These are phyloP conservation scores for Fusarium chaquense DNA, from an alignment of 2,329 filamentous ascomycete species.

Conservation along the genomic window DNA sequence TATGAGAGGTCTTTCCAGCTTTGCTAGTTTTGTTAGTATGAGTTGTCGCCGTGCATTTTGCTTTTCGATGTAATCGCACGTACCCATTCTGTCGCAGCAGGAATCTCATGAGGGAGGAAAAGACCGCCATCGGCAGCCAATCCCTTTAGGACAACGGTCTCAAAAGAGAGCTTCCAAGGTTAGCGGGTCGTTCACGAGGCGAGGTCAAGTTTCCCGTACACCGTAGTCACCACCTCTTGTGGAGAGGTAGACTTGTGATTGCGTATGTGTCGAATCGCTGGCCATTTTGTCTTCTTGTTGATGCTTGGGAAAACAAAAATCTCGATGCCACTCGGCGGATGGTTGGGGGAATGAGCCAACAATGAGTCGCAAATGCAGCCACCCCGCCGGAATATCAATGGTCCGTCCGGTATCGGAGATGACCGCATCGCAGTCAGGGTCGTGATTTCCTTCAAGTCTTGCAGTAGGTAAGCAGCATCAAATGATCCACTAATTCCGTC, in stretches of 20 bases:
- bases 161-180: constrained; percentile 77
- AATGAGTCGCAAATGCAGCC: constrained; percentile 28
- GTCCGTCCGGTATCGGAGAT: constrained; percentile 36
- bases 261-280: constrained; percentile 40
- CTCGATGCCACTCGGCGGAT: constrained; percentile 32
- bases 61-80: constrained; percentile 49
- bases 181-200: neutral
- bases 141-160: constrained; percentile 88
- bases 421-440: neutral
- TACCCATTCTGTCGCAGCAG: constrained; percentile 70
- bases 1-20: constrained; percentile 85
- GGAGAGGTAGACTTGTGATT: constrained; percentile 47
- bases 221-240: constrained; percentile 48
- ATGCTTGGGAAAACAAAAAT: constrained; percentile 40
- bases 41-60: neutral
- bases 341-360: neutral
- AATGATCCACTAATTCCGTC: too few relatives aligned
- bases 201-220: constrained; percentile 11
- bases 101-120: constrained; percentile 86
- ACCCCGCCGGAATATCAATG: constrained; percentile 42
- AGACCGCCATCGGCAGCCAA: constrained; percentile 86
- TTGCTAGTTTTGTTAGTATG: constrained; percentile 54
- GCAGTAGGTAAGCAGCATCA: too few relatives aligned
- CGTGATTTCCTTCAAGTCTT: neutral
- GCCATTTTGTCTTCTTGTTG: constrained; percentile 38